Percentiles rank a stretch among this genome's conserved stretches.
These are phyloP conservation scores for Microcyclospora tardicrescens DNA, from an alignment of 2,329 filamentous ascomycete species.

Conservation along the genomic window DNA sequence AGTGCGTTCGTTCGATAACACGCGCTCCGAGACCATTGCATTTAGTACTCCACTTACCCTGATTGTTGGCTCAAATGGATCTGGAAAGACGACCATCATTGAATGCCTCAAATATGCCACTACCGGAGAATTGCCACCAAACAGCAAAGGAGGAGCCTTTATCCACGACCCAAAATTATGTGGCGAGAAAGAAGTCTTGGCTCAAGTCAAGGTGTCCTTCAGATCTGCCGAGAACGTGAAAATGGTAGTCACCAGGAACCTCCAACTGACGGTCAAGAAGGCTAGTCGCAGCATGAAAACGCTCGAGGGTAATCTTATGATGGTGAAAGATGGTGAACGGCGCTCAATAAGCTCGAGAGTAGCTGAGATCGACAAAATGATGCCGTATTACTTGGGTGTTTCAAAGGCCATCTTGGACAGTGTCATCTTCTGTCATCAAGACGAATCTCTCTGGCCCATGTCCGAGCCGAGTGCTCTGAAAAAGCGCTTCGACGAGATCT, in stretches of 20 bases:
- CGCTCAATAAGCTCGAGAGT: conserved; percentile 66
- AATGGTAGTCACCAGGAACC: conserved; percentile 70
- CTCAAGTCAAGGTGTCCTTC: conserved; percentile 85
- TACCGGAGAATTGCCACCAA: conserved; percentile 83
- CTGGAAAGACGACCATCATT: conserved; percentile 97
- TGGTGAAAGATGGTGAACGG: conserved; percentile 67
- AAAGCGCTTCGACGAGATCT: conserved; percentile 94
- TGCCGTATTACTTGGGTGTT: conserved; percentile 79
- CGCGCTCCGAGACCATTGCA: conserved; percentile 61
- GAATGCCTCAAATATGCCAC: conserved; percentile 98
- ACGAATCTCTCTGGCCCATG: conserved; percentile 94
- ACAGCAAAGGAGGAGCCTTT: conserved; percentile 80
- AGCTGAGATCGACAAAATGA: conserved; percentile 63
- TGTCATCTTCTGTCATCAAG: conserved; percentile 97
- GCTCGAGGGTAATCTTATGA: conserved; percentile 64
- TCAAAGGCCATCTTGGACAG: conserved; percentile 80
- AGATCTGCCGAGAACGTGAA: conserved; percentile 62
- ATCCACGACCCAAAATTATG: conserved; percentile 93
- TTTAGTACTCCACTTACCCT: conserved; percentile 87
- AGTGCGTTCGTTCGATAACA: conserved; percentile 74
- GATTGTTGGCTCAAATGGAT: conserved; percentile 95
- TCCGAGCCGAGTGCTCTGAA: conserved; percentile 77
- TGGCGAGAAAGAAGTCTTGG: conserved; percentile 77
- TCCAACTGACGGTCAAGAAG: conserved; percentile 83
- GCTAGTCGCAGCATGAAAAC: conserved; percentile 64